phyloP scores from a whole-genome alignment of 257 asterid species.

The Solanum chilense region DNA sequence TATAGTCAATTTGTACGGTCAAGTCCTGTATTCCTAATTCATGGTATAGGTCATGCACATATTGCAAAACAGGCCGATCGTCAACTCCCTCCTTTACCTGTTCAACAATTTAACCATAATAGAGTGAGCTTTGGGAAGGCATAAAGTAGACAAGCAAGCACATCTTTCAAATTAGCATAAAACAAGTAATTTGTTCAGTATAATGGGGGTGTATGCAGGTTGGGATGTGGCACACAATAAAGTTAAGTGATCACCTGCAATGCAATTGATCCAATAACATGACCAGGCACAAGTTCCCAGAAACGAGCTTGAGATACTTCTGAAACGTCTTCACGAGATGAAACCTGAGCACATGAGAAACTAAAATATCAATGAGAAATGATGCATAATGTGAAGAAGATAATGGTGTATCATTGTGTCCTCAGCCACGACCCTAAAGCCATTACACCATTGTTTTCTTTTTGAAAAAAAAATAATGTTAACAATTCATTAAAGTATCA shows the following conservation, averaged over 20 bases:
- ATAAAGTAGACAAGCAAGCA: background rate
- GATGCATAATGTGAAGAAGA: background rate
- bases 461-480: background rate
- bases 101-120: background rate
- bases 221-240: background rate
- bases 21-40: constrained; percentile 81
- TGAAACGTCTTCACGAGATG: constrained; percentile 49
- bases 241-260: constrained; percentile 39
- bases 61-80: constrained; percentile 53
- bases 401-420: background rate
- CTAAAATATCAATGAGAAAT: background rate
- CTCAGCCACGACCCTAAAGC: background rate
- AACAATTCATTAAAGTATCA: background rate
- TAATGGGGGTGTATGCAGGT: background rate
- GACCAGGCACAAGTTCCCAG: constrained; percentile 94
- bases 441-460: background rate
- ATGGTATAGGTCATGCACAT: constrained; percentile 68
- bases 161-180: background rate
- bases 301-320: constrained; percentile 78
- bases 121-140: background rate
- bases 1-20: constrained; percentile 56
- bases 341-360: constrained; percentile 25
- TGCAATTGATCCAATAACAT: constrained; percentile 72
- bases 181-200: background rate
- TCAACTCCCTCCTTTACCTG: constrained; percentile 73